A percentile compares a stretch with the other conserved stretches of the same genome.
These are phyloP conservation scores for Pterocarpus macrocarpus DNA, from an alignment of 306 rosid species.

Conservation along the genomic window DNA sequence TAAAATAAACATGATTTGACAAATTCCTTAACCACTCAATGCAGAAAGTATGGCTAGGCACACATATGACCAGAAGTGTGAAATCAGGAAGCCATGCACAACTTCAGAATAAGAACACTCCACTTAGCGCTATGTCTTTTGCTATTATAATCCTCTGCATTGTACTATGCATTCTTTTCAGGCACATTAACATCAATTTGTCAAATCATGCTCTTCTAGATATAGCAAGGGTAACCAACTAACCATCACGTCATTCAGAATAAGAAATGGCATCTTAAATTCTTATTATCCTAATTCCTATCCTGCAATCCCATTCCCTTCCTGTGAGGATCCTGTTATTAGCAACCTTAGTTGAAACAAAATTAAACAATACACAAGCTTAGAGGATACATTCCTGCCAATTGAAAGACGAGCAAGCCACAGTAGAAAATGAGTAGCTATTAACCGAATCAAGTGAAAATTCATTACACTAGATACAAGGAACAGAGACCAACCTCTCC, in stretches of 20 bases:
- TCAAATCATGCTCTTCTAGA: background rate
- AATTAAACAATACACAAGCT: background rate
- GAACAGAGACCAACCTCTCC: conserved; percentile 76
- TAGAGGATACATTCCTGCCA: background rate
- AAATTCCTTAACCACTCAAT: background rate
- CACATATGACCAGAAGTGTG: background rate
- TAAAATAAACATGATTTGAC: background rate
- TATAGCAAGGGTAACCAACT: background rate
- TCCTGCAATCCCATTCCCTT: background rate
- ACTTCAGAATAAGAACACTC: background rate
- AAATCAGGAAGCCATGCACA: background rate
- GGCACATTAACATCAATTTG: background rate
- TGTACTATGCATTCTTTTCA: background rate
- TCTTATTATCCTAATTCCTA: background rate
- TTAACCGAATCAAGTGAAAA: conserved; percentile 11
- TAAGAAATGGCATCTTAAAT: background rate
- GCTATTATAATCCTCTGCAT: background rate
- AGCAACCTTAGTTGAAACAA: background rate
- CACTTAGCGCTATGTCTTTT: background rate
- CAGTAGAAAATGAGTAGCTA: background rate
- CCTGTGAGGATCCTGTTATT: conserved; percentile 16
- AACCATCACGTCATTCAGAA: background rate
- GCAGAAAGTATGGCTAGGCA: background rate
- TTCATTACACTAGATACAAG: background rate
- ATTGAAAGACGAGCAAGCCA: conserved; percentile 8